These are phyloP conservation scores for Phaffomyces antillensis DNA, from an alignment of 805 yeast genomes.

Conservation along the genomic window DNA sequence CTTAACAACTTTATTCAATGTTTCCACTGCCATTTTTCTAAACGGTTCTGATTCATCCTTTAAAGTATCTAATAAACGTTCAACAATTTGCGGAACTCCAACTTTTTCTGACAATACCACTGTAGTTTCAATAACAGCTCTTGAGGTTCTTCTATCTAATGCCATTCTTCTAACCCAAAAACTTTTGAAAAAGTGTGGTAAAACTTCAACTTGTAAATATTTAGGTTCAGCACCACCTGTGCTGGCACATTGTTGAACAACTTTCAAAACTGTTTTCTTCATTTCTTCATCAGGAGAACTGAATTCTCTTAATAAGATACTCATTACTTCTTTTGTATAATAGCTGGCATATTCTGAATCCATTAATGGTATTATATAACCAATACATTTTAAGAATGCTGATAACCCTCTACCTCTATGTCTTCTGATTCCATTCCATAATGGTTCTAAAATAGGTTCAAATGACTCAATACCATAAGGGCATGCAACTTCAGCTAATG, in stretches of 20 bases:
- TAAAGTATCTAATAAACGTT: conserved; percentile 46
- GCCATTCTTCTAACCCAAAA: conserved; percentile 87
- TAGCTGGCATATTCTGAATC: conserved; percentile 71
- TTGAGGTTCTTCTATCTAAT: conserved; percentile 48
- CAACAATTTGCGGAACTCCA: conserved; percentile 57
- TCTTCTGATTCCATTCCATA: conserved; percentile 71
- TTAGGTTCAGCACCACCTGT: conserved; percentile 48
- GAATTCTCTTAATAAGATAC: conserved; percentile 63
- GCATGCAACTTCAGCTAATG: conserved; percentile 70
- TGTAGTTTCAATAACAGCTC: conserved; percentile 67
- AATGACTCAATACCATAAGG: conserved; percentile 92
- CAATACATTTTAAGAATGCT: conserved; percentile 69
- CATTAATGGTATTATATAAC: conserved; percentile 80
- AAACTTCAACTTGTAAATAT: conserved; percentile 43
- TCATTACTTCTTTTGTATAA: conserved; percentile 69
- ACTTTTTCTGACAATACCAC: conserved; percentile 57
- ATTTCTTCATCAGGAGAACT: conserved; percentile 82
- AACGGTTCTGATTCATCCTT: conserved; percentile 81
- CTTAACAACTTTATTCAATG: conserved; percentile 50
- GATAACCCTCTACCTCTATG: conserved; percentile 77
- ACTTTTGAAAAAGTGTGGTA: conserved; percentile 54
- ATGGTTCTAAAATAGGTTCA: conserved; percentile 57
- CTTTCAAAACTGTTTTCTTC: conserved; percentile 64
- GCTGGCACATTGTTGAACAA: conserved; percentile 59
- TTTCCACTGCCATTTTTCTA: conserved; percentile 70